Evolutionary conservation across 805 yeast species (phyloP), one percentile per base, ranked within the genome.

Genomic region (Kazachstania psychrophila): DNA sequence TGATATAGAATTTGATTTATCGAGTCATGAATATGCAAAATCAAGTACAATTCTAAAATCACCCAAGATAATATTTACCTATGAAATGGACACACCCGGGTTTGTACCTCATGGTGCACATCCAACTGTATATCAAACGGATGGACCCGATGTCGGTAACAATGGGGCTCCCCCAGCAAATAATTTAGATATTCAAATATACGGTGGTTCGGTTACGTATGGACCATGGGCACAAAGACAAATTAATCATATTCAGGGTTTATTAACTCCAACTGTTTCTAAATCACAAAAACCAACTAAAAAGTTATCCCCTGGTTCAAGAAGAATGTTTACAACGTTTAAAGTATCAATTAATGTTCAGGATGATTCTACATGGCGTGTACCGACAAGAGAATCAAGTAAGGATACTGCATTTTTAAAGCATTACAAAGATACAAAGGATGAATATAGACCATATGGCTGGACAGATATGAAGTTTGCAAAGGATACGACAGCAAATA

Each of bases 211-310:
- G 0, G 61, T 86, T 1, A 79, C 79, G 46, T 88, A 85, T 52
- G 98, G 98, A 0, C 95, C 98, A 0, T 89, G 96, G 96, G 83
- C 96, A 0, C 94, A 92, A 41, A 74, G 89, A 25, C 94, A 92
- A 56, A 57, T 95, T 13, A 67, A 66, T 2, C 71, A 77, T 2
- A 49, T 88, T 8, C 87, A 79, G 39, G 60, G 65, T 12, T 61
- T 78, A 60, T 61, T 92, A 17, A 74, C 80, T 38, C 98, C 98
- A 0, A 55, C 70, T 0, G 53, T 75, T 4, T 73, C 80, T 18
- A 60, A 78, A 32, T 84, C 86, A 48, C 60, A 75, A 3, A 47
- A 49, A 9, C 70, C 76, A 0, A 54, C 55, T 5, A 61, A 64
- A 4, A 57, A 58, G 3, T 57, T 72, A 3, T 34, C 39, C 1